Conservation (phyloP, 2,329 filamentous ascomycete genomes). For the Fusarium fujikuroi region DNA sequence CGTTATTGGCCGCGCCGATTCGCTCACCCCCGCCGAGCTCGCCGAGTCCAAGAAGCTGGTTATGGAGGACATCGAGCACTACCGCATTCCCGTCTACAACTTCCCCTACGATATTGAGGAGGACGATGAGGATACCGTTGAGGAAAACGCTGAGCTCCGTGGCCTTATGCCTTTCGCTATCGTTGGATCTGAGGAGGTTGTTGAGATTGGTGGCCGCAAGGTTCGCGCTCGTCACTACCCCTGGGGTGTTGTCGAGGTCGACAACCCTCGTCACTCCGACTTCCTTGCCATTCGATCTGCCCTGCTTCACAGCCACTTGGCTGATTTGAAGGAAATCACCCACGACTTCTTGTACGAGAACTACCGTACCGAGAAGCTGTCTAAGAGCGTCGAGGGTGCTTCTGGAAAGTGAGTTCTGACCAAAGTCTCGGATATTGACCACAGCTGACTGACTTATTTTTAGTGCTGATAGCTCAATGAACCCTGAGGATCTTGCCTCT, state of each 20-base stretch:
- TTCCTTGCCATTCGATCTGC: constrained; percentile 98
- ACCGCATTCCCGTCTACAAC: constrained; percentile 99
- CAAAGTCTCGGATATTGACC: background rate
- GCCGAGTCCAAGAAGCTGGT: constrained; percentile 99
- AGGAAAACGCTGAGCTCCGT: constrained; percentile 97
- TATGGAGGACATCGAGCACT: constrained; percentile 99
- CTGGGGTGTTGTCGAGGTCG: constrained; percentile 98
- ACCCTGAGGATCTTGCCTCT: constrained; percentile 94
- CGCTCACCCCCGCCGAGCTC: constrained; percentile 93
- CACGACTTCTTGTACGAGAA: constrained; percentile 99
- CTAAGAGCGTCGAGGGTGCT: constrained; percentile 97
- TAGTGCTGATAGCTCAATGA: constrained; percentile 83
- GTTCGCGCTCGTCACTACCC: constrained; percentile 97
- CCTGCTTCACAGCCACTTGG: constrained; percentile 95
- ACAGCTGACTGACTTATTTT: constrained; percentile 52
- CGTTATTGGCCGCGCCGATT: constrained; percentile 98
- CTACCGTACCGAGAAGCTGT: constrained; percentile 99
- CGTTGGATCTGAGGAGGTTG: constrained; percentile 93
- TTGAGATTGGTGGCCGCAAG: constrained; percentile 92
- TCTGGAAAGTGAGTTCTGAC: constrained; percentile 78
- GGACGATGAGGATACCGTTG: constrained; percentile 98
- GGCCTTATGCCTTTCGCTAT: constrained; percentile 99
- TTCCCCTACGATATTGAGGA: constrained; percentile 99
- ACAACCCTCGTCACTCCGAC: constrained; percentile 98
- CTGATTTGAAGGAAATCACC: constrained; percentile 98